Percentiles rank a stretch among this genome's conserved stretches.
Conservation (phyloP, 163 green algal genomes). For the Volvox carteri region DNA sequence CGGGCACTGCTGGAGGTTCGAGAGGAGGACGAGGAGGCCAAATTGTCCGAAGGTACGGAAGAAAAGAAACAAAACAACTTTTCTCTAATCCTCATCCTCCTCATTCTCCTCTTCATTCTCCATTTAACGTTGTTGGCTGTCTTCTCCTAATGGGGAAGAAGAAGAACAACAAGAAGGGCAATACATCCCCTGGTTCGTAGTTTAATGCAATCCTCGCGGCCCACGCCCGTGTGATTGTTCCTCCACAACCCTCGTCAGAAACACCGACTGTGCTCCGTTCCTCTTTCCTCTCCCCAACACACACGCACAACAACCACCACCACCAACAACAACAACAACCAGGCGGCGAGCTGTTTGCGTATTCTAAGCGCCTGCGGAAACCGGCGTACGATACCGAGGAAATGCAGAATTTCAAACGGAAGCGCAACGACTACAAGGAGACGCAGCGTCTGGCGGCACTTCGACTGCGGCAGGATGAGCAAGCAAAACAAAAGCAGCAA, state of each 20-base stretch:
- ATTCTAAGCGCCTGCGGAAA: slow-evolving; percentile 23
- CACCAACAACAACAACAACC: too few species aligned
- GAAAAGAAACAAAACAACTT: not conserved
- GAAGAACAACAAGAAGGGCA: too few species aligned
- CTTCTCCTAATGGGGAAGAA: too few species aligned
- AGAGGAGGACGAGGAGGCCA: slow-evolving; percentile 39
- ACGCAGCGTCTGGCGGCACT: slow-evolving; percentile 49
- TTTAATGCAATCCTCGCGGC: too few species aligned
- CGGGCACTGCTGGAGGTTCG: slow-evolving; percentile 23
- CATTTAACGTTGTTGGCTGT: too few species aligned
- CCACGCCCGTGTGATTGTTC: too few species aligned
- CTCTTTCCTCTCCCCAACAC: too few species aligned
- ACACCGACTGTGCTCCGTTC: too few species aligned
- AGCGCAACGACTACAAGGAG: slow-evolving; percentile 43
- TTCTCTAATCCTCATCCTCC: not conserved
- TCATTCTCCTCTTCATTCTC: not conserved
- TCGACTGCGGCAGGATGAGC: slow-evolving; percentile 38
- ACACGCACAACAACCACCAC: too few species aligned
- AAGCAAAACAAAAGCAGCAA: slow-evolving; percentile 26
- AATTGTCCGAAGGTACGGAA: slow-evolving; percentile 28
- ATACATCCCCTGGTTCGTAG: too few species aligned
- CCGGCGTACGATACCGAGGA: slow-evolving; percentile 22
- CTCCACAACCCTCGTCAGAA: too few species aligned
- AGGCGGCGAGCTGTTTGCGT: slow-evolving; percentile 43
- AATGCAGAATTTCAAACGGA: slow-evolving; percentile 8